These are phyloP conservation scores for Claviceps digitariae DNA, from an alignment of 2,329 filamentous ascomycete genomes.

Conservation along the genomic window DNA sequence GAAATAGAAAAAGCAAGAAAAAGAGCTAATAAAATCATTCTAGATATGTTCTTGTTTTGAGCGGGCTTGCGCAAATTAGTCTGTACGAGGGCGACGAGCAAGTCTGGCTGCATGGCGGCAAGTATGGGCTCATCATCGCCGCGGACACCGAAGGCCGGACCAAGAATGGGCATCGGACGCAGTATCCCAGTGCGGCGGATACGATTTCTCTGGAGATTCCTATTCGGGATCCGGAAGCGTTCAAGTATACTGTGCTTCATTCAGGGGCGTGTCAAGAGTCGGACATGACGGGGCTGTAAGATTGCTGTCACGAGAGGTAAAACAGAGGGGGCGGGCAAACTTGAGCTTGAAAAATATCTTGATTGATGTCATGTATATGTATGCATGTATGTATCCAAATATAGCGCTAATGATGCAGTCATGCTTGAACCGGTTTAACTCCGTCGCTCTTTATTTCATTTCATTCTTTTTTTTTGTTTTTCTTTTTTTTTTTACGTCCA, in stretches of 20 bases:
- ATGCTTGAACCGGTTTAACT: not conserved
- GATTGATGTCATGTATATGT: not conserved
- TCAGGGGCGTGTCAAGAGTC: not conserved
- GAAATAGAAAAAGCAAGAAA: not conserved
- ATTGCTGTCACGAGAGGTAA: not conserved
- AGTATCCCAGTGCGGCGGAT: conserved; percentile 23
- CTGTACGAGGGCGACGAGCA: conserved; percentile 24
- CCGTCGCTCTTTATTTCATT: not conserved
- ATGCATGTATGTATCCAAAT: not conserved
- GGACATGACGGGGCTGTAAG: not conserved
- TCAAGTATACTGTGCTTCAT: conserved; percentile 7
- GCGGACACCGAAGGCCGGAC: conserved; percentile 28
- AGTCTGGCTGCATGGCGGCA: conserved; percentile 25
- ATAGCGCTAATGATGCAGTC: not conserved
- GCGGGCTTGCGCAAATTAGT: conserved; percentile 26
- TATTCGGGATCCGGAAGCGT: not conserved
- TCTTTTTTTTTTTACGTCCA: too few species aligned
- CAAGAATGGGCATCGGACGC: conserved; percentile 24
- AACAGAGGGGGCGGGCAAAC: not conserved
- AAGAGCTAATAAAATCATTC: not conserved
- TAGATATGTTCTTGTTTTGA: conserved; percentile 23
- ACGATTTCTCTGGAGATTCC: conserved; percentile 20
- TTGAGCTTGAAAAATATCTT: not conserved
- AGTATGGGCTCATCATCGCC: conserved; percentile 26
- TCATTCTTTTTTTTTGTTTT: not conserved